Evolutionary conservation across 768 basidiomycete species (phyloP).

Genomic region (Lentinula sp.): DNA sequence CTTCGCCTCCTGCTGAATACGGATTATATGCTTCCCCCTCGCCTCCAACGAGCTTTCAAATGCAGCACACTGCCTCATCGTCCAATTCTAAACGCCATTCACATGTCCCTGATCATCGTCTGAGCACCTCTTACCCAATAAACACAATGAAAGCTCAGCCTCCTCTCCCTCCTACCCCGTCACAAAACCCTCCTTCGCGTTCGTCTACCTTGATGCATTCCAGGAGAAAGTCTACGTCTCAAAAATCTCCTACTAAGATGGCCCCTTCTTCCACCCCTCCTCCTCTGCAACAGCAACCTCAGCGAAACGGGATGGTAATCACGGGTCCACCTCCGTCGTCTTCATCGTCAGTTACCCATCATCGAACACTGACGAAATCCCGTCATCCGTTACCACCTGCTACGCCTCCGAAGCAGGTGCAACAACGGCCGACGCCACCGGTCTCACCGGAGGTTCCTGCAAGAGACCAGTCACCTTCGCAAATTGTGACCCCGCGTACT

Average conservation of each 20-base stretch:
- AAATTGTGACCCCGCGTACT: not conserved
- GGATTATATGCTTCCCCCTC: not conserved
- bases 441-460: not conserved
- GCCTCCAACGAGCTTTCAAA: not conserved
- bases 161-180: not conserved
- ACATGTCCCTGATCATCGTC: not conserved
- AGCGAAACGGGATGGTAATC: not conserved
- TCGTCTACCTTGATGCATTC: not conserved
- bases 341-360: not conserved
- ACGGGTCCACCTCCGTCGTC: not conserved
- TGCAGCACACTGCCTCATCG: not conserved
- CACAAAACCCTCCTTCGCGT: not conserved
- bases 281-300: not conserved
- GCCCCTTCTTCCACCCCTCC: not conserved
- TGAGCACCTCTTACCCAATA: not conserved
- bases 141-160: conserved; percentile 1
- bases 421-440: conserved; percentile 25
- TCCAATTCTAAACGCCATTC: not conserved
- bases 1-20: conserved; percentile 22
- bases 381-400: not conserved
- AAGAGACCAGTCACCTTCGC: conserved; percentile 5
- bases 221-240: not conserved
- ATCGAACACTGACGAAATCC: conserved; percentile 6
- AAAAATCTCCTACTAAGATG: not conserved
- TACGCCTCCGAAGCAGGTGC: conserved; percentile 13